These are phyloP conservation scores for Microcera coccophila DNA, from an alignment of 2,329 filamentous ascomycete species.

Conservation along the genomic window DNA sequence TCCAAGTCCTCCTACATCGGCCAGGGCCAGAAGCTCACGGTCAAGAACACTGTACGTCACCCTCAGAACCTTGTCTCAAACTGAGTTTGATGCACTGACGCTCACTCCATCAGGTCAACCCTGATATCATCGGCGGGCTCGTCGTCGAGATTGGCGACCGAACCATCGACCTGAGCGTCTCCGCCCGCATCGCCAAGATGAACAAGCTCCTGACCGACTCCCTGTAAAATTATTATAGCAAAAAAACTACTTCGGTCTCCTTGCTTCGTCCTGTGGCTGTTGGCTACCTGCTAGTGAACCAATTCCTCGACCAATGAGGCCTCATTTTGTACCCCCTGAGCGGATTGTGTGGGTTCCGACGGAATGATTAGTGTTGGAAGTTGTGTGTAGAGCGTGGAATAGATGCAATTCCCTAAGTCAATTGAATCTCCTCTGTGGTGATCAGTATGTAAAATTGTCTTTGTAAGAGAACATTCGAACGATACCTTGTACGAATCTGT, in stretches of 20 bases:
- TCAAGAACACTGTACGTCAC: slow-evolving; percentile 73
- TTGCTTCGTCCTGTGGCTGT: slow-evolving; percentile 17
- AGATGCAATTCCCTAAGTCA: slow-evolving; percentile 23
- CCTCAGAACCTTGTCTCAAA: not conserved
- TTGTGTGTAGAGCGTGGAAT: slow-evolving; percentile 27
- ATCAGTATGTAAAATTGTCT: not conserved
- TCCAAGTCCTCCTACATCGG: slow-evolving; percentile 84
- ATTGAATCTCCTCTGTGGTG: not conserved
- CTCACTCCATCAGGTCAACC: slow-evolving; percentile 66
- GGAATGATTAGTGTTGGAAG: slow-evolving; percentile 32
- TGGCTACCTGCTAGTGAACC: not conserved
- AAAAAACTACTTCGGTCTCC: slow-evolving; percentile 9
- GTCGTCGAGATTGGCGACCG: slow-evolving; percentile 96
- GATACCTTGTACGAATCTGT: too few relatives aligned
- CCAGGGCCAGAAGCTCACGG: slow-evolving; percentile 96
- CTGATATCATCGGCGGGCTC: slow-evolving; percentile 89
- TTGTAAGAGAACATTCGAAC: too few relatives aligned
- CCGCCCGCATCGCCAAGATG: slow-evolving; percentile 91
- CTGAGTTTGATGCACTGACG: too few relatives aligned
- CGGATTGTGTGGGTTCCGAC: slow-evolving; percentile 21
- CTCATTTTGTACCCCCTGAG: slow-evolving; percentile 18
- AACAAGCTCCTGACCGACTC: slow-evolving; percentile 98
- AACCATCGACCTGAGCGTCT: slow-evolving; percentile 96
- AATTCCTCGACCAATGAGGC: too few relatives aligned
- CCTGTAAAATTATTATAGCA: slow-evolving; percentile 65